Conservation (phyloP, 2,329 filamentous ascomycete species). For the Claviceps sp. region DNA sequence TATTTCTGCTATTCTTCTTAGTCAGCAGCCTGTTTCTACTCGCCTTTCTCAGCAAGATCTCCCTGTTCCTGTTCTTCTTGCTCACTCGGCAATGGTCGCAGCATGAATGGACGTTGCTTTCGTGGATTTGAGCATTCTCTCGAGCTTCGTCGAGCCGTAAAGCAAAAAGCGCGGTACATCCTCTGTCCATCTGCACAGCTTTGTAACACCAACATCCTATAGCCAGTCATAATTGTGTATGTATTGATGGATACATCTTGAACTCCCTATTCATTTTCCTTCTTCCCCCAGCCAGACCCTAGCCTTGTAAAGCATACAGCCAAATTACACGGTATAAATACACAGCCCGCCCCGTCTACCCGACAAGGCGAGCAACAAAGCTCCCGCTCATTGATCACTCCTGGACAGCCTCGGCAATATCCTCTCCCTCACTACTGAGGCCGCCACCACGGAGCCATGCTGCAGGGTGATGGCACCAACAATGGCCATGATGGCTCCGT, state of each 20-base stretch:
- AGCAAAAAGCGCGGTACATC: neutral
- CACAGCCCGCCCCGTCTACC: neutral
- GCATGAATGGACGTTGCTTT: neutral
- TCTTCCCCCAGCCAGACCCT: neutral
- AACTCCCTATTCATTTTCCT: neutral
- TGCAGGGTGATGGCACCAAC: slow-evolving; percentile 84
- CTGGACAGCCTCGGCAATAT: slow-evolving; percentile 38
- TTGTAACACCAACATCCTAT: neutral
- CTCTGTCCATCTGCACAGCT: neutral
- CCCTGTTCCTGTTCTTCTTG: neutral
- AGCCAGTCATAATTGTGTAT: neutral
- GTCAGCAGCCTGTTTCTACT: too few relatives aligned
- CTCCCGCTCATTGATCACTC: neutral
- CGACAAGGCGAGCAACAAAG: neutral
- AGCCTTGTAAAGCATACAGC: neutral
- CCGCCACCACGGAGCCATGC: slow-evolving; percentile 66
- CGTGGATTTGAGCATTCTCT: neutral
- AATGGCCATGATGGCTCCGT: slow-evolving; percentile 70
- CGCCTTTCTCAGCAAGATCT: neutral
- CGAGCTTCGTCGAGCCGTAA: neutral
- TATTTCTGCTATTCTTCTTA: neutral
- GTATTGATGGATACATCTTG: neutral
- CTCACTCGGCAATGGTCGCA: neutral
- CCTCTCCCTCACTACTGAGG: slow-evolving; percentile 60
- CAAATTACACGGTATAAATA: neutral